Percentiles rank a stretch among this genome's conserved stretches.
Evolutionary conservation across 225 moss, liverwort and hornwort genomes (phyloP).

Genomic region (Sphagnum tenellum): DNA sequence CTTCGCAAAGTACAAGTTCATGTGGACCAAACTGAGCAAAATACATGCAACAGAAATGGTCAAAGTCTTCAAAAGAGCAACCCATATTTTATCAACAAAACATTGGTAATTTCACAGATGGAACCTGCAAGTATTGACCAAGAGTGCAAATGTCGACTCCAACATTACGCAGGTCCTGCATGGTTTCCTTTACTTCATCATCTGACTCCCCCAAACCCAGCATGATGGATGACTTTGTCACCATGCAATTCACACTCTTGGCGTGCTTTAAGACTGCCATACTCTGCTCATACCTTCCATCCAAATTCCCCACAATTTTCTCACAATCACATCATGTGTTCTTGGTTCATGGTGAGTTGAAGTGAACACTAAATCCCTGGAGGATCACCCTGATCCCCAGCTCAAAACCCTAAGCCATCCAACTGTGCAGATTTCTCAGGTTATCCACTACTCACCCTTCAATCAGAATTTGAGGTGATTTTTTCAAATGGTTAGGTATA

Average conservation of each 20-base stretch:
- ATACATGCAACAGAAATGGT: neutral
- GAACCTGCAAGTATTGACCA: slow-evolving; percentile 88
- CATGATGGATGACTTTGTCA: slow-evolving; percentile 93
- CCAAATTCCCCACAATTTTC: slow-evolving; percentile 3
- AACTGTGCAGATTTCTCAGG: no score
- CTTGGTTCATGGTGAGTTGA: no score
- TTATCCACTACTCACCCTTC: no score
- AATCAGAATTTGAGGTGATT: no score
- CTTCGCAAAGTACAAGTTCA: no score
- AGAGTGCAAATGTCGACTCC: slow-evolving; percentile 92
- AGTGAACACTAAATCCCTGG: no score
- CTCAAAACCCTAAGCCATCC: no score
- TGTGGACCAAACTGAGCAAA: neutral
- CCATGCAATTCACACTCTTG: slow-evolving; percentile 73
- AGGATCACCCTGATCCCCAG: no score
- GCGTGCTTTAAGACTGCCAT: slow-evolving; percentile 80
- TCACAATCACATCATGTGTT: no score
- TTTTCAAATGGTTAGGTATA: no score
- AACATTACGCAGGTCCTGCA: slow-evolving; percentile 64
- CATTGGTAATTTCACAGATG: neutral
- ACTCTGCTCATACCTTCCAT: slow-evolving; percentile 81
- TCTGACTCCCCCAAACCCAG: slow-evolving; percentile 84
- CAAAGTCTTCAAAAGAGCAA: neutral
- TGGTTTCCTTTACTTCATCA: slow-evolving; percentile 80
- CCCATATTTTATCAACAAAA: no score